Evolutionary conservation across 2,329 filamentous ascomycete species (phyloP).

Genomic region (Pyricularia pennisetigena): DNA sequence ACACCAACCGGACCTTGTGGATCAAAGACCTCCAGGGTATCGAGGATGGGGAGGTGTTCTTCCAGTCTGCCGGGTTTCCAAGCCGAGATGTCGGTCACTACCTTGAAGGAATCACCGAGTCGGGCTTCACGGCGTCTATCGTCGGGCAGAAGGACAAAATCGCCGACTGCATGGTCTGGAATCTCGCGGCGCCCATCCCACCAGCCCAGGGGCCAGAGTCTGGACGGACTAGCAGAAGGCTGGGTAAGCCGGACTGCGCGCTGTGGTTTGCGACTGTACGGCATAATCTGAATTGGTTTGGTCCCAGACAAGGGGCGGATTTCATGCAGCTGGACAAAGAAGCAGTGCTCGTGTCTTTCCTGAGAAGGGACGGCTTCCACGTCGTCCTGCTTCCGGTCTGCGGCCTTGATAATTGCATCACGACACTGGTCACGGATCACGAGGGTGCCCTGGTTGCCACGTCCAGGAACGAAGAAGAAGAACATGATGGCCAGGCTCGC

Average conservation of each 20-base stretch:
- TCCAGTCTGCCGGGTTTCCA: slow-evolving; percentile 6
- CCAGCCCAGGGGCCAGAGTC: slow-evolving; percentile 45
- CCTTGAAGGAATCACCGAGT: slow-evolving; percentile 34
- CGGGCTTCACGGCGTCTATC: slow-evolving; percentile 52
- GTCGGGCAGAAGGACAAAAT: neutral
- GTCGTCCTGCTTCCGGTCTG: slow-evolving; percentile 72
- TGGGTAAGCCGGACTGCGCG: slow-evolving; percentile 14
- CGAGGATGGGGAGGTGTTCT: slow-evolving; percentile 51
- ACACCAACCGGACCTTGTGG: slow-evolving; percentile 56
- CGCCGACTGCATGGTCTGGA: slow-evolving; percentile 11
- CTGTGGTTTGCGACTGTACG: slow-evolving; percentile 76
- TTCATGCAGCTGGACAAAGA: slow-evolving; percentile 65
- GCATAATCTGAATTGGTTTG: slow-evolving; percentile 75
- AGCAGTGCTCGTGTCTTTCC: slow-evolving; percentile 70
- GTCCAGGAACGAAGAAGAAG: neutral
- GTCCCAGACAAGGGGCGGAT: slow-evolving; percentile 67
- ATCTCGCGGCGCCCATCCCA: slow-evolving; percentile 44
- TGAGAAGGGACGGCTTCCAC: slow-evolving; percentile 61
- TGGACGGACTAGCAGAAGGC: neutral
- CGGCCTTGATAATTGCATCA: slow-evolving; percentile 47
- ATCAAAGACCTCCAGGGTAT: slow-evolving; percentile 53
- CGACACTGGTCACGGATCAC: neutral
- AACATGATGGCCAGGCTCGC: neutral
- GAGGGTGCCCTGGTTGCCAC: neutral
- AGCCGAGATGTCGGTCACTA: slow-evolving; percentile 39